These are phyloP conservation scores for Theobroma grandiflorum DNA, from an alignment of 441 rosid species.

Conservation along the genomic window DNA sequence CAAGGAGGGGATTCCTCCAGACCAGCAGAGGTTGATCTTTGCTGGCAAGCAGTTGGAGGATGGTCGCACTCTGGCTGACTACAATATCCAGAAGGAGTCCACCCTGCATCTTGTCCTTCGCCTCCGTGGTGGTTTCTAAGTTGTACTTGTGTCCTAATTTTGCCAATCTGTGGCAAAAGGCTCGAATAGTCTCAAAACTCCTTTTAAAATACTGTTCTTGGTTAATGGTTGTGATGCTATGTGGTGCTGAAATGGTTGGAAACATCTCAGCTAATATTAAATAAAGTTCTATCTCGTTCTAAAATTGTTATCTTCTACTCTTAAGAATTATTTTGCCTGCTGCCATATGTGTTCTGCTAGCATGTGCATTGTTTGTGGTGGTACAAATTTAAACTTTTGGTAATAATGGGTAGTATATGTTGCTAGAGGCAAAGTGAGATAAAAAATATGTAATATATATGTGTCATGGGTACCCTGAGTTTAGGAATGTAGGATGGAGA, in stretches of 20 bases:
- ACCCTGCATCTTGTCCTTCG: constrained; percentile 26
- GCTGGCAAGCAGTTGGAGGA: constrained; percentile 30
- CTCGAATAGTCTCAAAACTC: neutral
- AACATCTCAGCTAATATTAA: neutral
- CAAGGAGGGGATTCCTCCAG: constrained; percentile 25
- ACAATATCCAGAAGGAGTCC: constrained; percentile 26
- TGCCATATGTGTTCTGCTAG: neutral
- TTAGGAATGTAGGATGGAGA: too few species aligned
- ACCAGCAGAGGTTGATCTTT: constrained; percentile 27
- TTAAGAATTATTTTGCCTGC: neutral
- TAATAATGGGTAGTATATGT: neutral
- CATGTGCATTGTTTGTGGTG: neutral
- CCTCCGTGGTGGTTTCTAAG: constrained; percentile 27
- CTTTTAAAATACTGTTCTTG: neutral
- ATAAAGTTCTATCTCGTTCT: neutral
- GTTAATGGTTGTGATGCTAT: neutral
- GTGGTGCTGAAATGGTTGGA: neutral
- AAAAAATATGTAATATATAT: too few species aligned
- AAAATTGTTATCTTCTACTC: neutral
- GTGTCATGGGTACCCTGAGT: too few species aligned
- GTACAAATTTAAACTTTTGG: neutral
- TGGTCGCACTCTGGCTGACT: constrained; percentile 18
- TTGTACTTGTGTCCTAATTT: neutral
- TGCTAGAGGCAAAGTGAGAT: too few species aligned
- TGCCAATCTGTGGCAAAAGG: neutral